These are phyloP conservation scores for Sordariomycetes sp. DNA, from an alignment of 2,329 filamentous ascomycete species.

Conservation along the genomic window DNA sequence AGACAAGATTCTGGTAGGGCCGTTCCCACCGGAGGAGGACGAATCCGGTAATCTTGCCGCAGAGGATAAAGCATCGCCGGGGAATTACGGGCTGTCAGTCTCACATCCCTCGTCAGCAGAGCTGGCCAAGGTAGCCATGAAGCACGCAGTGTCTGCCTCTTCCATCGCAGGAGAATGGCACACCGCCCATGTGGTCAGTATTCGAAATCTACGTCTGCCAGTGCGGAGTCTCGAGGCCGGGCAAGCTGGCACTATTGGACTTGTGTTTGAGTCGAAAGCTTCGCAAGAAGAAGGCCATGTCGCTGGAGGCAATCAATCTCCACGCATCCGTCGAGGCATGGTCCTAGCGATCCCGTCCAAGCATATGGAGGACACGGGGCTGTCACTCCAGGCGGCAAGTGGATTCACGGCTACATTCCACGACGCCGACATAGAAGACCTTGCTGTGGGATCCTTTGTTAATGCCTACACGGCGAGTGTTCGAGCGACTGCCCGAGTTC, in stretches of 20 bases:
- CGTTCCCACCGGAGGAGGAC: constrained; percentile 55
- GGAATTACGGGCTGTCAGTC: constrained; percentile 38
- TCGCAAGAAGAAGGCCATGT: no score
- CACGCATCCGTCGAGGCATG: constrained; percentile 68
- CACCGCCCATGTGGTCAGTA: constrained; percentile 69
- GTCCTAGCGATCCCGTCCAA: constrained; percentile 58
- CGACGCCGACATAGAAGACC: constrained; percentile 48
- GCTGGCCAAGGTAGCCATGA: constrained; percentile 40
- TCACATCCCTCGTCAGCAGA: constrained; percentile 46
- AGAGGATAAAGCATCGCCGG: constrained; percentile 36
- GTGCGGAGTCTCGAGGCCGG: constrained; percentile 67
- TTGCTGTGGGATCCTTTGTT: constrained; percentile 60
- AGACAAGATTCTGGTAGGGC: constrained; percentile 70
- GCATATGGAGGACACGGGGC: constrained; percentile 45
- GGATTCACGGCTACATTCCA: constrained; percentile 65
- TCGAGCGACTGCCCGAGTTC: constrained; percentile 67
- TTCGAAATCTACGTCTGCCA: constrained; percentile 79
- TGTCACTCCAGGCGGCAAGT: constrained; percentile 55
- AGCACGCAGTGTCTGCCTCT: constrained; percentile 42
- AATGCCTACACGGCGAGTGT: constrained; percentile 86
- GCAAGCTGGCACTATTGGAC: constrained; percentile 83
- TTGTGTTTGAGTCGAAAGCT: constrained; percentile 41
- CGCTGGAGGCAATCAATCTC: constrained; percentile 7
- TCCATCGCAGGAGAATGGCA: constrained; percentile 64
- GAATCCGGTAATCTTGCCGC: constrained; percentile 26